Evolutionary conservation across 257 asterid genomes (phyloP).

Genomic region (Nicotiana tabacum): DNA sequence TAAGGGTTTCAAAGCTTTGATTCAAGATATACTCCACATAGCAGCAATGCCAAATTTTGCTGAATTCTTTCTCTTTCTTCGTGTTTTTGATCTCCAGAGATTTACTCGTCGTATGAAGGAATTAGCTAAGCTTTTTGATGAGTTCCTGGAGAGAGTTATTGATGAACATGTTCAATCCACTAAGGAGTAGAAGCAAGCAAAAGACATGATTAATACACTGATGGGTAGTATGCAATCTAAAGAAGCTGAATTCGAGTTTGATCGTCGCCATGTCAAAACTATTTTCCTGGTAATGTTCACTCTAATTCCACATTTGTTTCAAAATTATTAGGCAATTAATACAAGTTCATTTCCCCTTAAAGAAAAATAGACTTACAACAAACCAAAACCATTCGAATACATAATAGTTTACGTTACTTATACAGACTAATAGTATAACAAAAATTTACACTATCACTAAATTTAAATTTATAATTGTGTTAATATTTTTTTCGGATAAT

Average conservation of each 20-base stretch:
- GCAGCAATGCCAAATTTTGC: neutral
- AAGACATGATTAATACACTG: constrained; percentile 8
- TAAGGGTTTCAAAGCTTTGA: neutral
- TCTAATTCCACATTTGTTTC: too few relatives aligned
- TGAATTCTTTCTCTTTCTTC: neutral
- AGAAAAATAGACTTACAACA: too few relatives aligned
- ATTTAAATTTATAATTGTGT: too few relatives aligned
- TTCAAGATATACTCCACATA: neutral
- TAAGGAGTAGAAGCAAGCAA: neutral
- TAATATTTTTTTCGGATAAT: too few relatives aligned
- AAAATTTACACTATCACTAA: too few relatives aligned
- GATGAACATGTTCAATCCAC: constrained; percentile 8
- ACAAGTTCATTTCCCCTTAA: too few relatives aligned
- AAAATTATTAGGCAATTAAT: too few relatives aligned
- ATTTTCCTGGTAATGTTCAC: neutral
- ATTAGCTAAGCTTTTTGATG: constrained; percentile 14
- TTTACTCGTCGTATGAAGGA: neutral
- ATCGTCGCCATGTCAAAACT: neutral
- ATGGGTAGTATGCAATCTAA: constrained; percentile 4
- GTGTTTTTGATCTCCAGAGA: constrained; percentile 19
- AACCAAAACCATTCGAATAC: too few relatives aligned
- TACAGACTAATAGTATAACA: too few relatives aligned
- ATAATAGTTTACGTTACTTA: too few relatives aligned
- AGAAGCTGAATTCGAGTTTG: constrained; percentile 4
- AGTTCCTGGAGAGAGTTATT: constrained; percentile 6